Conservation (phyloP, 2,329 filamentous ascomycete species). For the Cercospora berteroae region DNA sequence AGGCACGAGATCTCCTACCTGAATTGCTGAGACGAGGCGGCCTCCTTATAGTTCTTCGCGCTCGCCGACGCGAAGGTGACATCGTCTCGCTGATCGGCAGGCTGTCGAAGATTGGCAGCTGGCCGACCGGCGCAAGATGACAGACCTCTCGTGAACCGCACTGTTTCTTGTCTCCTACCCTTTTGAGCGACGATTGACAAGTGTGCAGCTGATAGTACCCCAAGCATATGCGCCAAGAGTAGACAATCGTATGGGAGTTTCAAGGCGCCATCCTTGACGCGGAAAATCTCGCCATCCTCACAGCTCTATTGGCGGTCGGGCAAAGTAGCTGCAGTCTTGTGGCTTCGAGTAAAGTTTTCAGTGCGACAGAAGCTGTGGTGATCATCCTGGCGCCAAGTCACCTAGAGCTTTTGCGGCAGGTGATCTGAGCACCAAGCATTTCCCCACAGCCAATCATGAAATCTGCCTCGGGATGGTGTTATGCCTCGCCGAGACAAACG, state of each 20-base stretch:
- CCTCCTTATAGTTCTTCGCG: neutral
- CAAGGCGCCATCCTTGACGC: neutral
- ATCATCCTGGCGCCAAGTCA: constrained; percentile 9
- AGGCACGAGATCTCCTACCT: neutral
- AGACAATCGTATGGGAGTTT: neutral
- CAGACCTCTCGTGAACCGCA: neutral
- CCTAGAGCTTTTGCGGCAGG: constrained; percentile 10
- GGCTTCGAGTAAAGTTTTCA: constrained; percentile 3
- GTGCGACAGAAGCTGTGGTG: neutral
- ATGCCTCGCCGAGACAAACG: constrained; percentile 1
- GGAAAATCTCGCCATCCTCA: neutral
- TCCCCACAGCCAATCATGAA: constrained; percentile 6
- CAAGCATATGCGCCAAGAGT: constrained; percentile 16
- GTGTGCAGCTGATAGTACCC: constrained; percentile 6
- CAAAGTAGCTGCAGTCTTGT: neutral
- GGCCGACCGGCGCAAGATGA: neutral
- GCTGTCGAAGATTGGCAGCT: neutral
- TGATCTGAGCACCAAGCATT: constrained; percentile 12
- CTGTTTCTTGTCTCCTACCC: constrained; percentile 15
- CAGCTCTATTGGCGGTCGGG: neutral
- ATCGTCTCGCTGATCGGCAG: neutral
- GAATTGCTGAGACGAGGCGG: neutral
- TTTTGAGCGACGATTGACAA: constrained; percentile 11
- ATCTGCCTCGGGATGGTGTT: constrained; percentile 4
- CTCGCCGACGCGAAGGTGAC: neutral